Evolutionary conservation across 352 stramenopile genomes (phyloP), one percentile per base, ranked within the genome.

Genomic region (Elongisporangium senticosum): DNA sequence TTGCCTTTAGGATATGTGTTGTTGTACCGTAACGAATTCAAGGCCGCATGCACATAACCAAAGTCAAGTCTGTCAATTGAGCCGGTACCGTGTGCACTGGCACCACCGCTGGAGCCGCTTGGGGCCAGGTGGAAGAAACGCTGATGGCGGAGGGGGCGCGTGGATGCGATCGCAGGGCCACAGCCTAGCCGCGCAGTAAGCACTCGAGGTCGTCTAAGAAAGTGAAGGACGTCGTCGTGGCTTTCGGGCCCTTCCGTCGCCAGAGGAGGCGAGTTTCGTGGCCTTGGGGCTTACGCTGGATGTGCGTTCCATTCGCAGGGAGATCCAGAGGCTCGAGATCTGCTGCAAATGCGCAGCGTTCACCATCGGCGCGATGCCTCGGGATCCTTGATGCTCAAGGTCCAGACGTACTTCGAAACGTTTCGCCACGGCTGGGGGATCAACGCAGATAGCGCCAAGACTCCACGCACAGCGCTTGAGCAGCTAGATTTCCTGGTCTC

Each of bases 251-350:
- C 6, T 69, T 58, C 39, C 55, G 23, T 69, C 58, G 3, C 52
- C 62, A n/a, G 51, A 60, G 37, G 61, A 65, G 20, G 68, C 77
- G 52, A 61, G 65, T 20, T 63, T 69, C 7, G 61, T 64, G 7
- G 39, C 63, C 40, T 72, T 74, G 52, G 72, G 72, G 23, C 56
- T 80, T 22, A 60, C 63, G 53, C 59, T 80, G 13, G 69, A 80
- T 56, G 54, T 77, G n/a, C 60, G 76, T 53, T 66, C 48, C 20
- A 54, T 80, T 48, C 63, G 66, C 48, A 68, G 70, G 51, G 72
- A 80, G 58, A 68, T 78, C 57, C 61, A 66, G 14, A 53, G 61
- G 22, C 62, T 77, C n/a, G 33, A 61, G 43, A 73, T 10, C 64
- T 82, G 28, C 63, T 78, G 2, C 53, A 26, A 4, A 48, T 67